These are phyloP conservation scores for Melastoma malabathricum DNA, from an alignment of 345 rosid genomes.

Conservation along the genomic window DNA sequence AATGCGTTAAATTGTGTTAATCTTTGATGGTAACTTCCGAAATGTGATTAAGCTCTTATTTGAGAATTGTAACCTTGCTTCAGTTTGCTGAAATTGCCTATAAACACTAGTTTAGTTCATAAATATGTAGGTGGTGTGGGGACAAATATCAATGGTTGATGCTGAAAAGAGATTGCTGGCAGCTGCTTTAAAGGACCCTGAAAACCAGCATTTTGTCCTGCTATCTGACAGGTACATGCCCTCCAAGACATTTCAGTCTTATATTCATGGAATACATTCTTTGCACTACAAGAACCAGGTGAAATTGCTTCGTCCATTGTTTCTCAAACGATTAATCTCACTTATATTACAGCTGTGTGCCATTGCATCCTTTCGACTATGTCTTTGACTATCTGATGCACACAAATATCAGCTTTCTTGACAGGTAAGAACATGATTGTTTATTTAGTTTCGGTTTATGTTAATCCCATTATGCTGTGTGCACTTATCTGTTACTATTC, in stretches of 20 bases:
- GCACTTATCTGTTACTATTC: slow-evolving; percentile 2
- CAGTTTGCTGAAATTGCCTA: not conserved
- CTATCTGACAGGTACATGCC: slow-evolving; percentile 71
- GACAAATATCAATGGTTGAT: slow-evolving; percentile 88
- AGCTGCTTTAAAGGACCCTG: slow-evolving; percentile 70
- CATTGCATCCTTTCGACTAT: slow-evolving; percentile 71
- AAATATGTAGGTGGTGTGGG: slow-evolving; percentile 63
- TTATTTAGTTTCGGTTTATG: not conserved
- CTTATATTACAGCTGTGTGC: slow-evolving; percentile 58
- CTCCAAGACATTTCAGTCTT: too few relatives aligned
- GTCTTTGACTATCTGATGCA: slow-evolving; percentile 70
- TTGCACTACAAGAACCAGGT: too few relatives aligned
- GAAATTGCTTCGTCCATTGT: too few relatives aligned
- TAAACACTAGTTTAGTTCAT: not conserved
- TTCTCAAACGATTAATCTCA: slow-evolving; percentile 3
- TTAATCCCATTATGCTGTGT: slow-evolving; percentile 4
- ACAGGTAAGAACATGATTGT: slow-evolving; percentile 31
- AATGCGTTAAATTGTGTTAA: not conserved
- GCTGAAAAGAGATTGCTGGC: slow-evolving; percentile 83
- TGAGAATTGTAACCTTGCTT: not conserved
- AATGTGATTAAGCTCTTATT: not conserved
- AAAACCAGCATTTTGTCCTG: slow-evolving; percentile 80
- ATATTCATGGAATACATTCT: too few relatives aligned
- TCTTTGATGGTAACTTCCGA: not conserved
- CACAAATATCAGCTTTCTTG: slow-evolving; percentile 76